phyloP scores from a whole-genome alignment of 768 basidiomycete species.

The Rickenella mellea region DNA sequence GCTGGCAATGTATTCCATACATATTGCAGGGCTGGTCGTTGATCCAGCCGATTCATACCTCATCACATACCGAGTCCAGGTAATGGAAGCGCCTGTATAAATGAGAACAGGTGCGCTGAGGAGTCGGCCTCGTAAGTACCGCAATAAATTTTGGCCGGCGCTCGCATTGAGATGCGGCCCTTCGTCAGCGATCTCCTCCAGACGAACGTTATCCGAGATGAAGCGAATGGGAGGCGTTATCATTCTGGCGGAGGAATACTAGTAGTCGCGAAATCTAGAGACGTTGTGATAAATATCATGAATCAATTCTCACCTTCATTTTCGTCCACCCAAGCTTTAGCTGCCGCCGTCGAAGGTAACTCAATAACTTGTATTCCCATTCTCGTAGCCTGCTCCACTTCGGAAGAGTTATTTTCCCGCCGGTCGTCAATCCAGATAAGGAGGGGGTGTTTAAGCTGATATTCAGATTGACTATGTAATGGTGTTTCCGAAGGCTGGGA shows the following conservation, averaged over 20 bases:
- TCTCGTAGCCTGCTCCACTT: conserved; percentile 9
- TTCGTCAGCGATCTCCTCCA: conserved; percentile 7
- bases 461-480: too few relatives aligned
- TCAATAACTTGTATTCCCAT: conserved; percentile 16
- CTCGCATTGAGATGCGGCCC: conserved; percentile 11
- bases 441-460: too few relatives aligned
- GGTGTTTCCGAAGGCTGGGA: too few relatives aligned
- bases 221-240: conserved; percentile 15
- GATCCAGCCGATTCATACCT: conserved; percentile 14
- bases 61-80: conserved; percentile 13
- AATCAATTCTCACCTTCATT: conserved; percentile 21
- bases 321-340: conserved; percentile 19
- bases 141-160: conserved; percentile 18
- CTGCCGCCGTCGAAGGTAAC: conserved; percentile 18
- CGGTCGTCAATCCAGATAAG: conserved; percentile 22
- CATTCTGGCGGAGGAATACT: conserved; percentile 18
- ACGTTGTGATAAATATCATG: not conserved
- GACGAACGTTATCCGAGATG: conserved; percentile 22
- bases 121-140: conserved; percentile 15
- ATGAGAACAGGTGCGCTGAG: conserved; percentile 16
- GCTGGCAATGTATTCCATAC: too few relatives aligned
- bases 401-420: conserved; percentile 9
- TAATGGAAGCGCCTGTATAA: conserved; percentile 9
- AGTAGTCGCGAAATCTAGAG: not conserved
- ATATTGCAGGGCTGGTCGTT: too few relatives aligned